A percentile compares a stretch with the other conserved stretches of the same genome.
These are phyloP conservation scores for Sporothrix pallida DNA, from an alignment of 2,329 filamentous ascomycete species.

Conservation along the genomic window DNA sequence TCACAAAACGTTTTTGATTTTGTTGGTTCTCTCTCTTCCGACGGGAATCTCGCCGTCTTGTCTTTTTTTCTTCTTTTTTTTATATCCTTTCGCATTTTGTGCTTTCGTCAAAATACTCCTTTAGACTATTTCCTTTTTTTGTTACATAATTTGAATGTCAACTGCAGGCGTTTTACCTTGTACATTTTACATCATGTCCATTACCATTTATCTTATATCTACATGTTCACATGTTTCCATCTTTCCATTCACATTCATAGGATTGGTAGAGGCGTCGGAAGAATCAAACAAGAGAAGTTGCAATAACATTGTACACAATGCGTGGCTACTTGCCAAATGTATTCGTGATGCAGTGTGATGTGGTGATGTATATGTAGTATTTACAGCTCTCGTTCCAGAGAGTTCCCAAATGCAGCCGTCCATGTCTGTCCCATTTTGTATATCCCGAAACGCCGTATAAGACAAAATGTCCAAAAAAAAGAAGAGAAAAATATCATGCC, in stretches of 20 bases:
- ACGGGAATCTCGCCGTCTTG: not conserved
- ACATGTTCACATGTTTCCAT: no score
- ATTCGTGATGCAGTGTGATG: not conserved
- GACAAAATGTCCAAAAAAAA: no score
- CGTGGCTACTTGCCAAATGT: not conserved
- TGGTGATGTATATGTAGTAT: not conserved
- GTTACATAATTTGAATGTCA: not conserved
- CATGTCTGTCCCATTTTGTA: not conserved
- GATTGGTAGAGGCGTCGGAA: conserved; percentile 16
- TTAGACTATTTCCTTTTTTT: not conserved
- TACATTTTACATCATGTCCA: not conserved
- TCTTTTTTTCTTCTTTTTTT: not conserved
- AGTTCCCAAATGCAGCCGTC: not conserved
- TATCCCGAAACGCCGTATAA: conserved; percentile 7
- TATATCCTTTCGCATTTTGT: conserved; percentile 3
- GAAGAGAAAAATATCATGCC: no score
- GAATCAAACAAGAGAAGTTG: conserved; percentile 15
- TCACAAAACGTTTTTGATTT: not conserved
- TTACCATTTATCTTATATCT: no score
- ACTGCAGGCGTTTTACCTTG: not conserved
- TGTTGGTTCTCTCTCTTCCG: not conserved
- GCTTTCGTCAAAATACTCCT: conserved; percentile 5
- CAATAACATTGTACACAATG: not conserved
- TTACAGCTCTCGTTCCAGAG: not conserved
- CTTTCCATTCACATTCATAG: not conserved